Conservation (phyloP, 116 monocot genomes). For the Zostera marina region DNA sequence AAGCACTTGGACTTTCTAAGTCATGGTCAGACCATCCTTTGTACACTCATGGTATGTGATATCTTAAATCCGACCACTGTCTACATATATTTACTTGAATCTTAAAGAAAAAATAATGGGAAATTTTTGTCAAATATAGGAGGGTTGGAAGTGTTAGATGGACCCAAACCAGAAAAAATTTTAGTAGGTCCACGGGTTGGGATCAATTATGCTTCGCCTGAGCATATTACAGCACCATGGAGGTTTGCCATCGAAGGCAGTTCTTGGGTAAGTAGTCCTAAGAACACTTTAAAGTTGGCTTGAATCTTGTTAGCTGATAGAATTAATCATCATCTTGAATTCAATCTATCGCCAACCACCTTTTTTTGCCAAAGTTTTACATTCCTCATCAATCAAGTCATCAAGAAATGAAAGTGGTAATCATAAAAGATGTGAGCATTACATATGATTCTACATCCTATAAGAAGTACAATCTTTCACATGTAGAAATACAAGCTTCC, state of each 20-base stretch:
- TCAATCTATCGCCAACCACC: too few species aligned
- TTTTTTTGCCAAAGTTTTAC: too few species aligned
- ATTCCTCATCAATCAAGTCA: too few species aligned
- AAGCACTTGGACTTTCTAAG: constrained; percentile 73
- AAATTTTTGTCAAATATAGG: constrained; percentile 19
- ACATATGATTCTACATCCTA: too few species aligned
- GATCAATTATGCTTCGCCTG: constrained; percentile 61
- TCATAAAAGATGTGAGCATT: too few species aligned
- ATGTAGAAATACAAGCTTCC: too few species aligned
- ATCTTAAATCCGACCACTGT: background rate
- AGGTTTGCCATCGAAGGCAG: constrained; percentile 64
- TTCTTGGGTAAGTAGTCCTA: constrained; percentile 77
- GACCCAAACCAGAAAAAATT: constrained; percentile 42
- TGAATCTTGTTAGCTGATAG: too few species aligned
- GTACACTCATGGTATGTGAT: constrained; percentile 32
- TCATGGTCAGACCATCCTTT: constrained; percentile 85
- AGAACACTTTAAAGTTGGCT: constrained; percentile 37
- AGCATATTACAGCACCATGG: constrained; percentile 77
- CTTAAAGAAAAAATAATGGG: background rate
- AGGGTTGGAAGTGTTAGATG: constrained; percentile 64
- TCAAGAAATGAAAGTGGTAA: too few species aligned
- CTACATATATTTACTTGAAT: background rate
- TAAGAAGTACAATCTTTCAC: too few species aligned
- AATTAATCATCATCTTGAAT: too few species aligned
- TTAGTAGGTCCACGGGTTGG: constrained; percentile 70